A percentile compares a stretch with the other conserved stretches of the same genome.
phyloP scores from a whole-genome alignment of 2,329 filamentous ascomycete genomes.

The Aspergillus tubingensis region DNA sequence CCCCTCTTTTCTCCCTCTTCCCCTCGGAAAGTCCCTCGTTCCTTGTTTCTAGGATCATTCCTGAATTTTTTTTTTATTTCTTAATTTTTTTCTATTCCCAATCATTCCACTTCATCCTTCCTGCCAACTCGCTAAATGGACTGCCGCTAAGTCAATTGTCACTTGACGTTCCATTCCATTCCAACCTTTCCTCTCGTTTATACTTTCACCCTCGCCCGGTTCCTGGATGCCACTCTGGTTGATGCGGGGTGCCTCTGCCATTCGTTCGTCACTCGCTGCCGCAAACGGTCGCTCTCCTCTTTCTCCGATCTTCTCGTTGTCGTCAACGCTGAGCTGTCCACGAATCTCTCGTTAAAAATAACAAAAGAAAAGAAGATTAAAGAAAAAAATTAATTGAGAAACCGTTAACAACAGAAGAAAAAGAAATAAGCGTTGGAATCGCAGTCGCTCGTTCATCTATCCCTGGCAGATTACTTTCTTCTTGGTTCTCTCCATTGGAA shows the following conservation, averaged over 20 bases:
- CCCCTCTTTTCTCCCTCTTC: slow-evolving; percentile 6
- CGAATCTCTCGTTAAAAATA: not conserved
- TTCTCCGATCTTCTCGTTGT: slow-evolving; percentile 8
- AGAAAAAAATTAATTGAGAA: not conserved
- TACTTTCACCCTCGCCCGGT: slow-evolving; percentile 9
- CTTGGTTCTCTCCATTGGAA: not conserved
- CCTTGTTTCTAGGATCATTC: slow-evolving; percentile 7
- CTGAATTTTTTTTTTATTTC: slow-evolving; percentile 9
- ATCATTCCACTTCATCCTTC: not conserved
- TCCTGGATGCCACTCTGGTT: slow-evolving; percentile 8
- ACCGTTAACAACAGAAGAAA: not conserved
- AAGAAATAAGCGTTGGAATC: not conserved
- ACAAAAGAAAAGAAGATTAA: not conserved
- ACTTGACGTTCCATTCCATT: not conserved
- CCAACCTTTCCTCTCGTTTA: slow-evolving; percentile 6
- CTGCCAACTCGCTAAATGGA: slow-evolving; percentile 1
- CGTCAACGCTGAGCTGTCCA: not conserved
- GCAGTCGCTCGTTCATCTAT: slow-evolving; percentile 7
- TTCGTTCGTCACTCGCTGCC: slow-evolving; percentile 30
- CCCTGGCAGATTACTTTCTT: not conserved
- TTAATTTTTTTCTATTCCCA: not conserved
- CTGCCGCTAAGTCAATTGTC: slow-evolving; percentile 2
- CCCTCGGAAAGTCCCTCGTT: slow-evolving; percentile 9
- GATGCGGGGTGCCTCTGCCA: slow-evolving; percentile 22
- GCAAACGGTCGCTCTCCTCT: slow-evolving; percentile 39